Evolutionary conservation across 305 asterid species (phyloP), one percentile per base, ranked within the genome.

Genomic region (Petunia hybrid): DNA sequence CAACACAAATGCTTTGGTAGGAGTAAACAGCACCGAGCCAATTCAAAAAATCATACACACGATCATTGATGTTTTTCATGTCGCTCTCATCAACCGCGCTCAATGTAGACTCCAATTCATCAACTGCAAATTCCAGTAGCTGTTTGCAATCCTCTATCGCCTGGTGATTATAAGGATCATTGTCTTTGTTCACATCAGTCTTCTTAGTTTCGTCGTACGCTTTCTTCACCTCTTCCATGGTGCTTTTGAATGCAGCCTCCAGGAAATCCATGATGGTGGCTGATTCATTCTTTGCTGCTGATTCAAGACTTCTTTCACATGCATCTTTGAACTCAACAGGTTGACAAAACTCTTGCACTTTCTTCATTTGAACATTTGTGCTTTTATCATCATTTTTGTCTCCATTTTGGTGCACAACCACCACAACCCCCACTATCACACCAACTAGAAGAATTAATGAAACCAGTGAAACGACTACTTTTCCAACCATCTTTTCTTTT

Each of bases 101-200:
- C 2, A 87, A 13, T 2, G 92, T 43, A 1, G 86, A 89, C 13
- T 90, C 88, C 4, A 93, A 89, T 40, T 85, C 81, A 1, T 87
- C 91, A 0, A 84, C 45, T 0, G 97, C 93, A 43, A 81, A 82
- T 2, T 89, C 87, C 2, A 94, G 81, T 45, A 93, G 7, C 4
- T 86, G 83, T 66, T 90, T 90, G 83, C 97, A 93, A 83, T 90
- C 93, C 77, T 91, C 91, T 1, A 91, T 82, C 0, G 89, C 95
- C 65, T 76, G 39, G 40, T 86, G 83, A 76, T 87, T 70, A 80
- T 40, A 81, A 5, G 87, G 86, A 53, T 93, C 97, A 3, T 60
- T 43, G 0, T 80, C 83, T 38, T 89, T 82, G 86, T 89, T 85
- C 0, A 91, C 89, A 0, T 4, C 8, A 0, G 84, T 81, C 42